These are phyloP conservation scores for Tylopilus rubrobrunneus DNA, from an alignment of 768 basidiomycete species.

Conservation along the genomic window DNA sequence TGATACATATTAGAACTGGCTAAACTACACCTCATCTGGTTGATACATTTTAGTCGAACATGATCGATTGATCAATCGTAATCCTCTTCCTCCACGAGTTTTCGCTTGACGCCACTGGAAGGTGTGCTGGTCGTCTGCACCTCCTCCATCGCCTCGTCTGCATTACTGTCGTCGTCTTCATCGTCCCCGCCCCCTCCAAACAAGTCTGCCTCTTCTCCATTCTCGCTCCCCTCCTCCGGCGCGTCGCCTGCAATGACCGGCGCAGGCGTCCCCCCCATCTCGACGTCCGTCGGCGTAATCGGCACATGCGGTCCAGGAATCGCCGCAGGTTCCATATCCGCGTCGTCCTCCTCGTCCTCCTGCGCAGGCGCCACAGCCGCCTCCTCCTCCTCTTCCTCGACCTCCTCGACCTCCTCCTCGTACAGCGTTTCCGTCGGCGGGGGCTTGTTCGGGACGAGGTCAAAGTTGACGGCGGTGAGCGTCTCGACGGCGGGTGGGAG, in stretches of 20 bases:
- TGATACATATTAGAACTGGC: slow-evolving; percentile 25
- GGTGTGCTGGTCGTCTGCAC: slow-evolving; percentile 51
- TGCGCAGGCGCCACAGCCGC: slow-evolving; percentile 20
- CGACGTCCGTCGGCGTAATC: slow-evolving; percentile 61
- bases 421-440: slow-evolving; percentile 73
- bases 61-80: slow-evolving; percentile 51
- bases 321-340: slow-evolving; percentile 67
- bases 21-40: slow-evolving; percentile 11
- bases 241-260: slow-evolving; percentile 33
- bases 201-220: slow-evolving; percentile 69
- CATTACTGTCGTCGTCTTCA: slow-evolving; percentile 57
- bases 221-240: slow-evolving; percentile 66
- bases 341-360: slow-evolving; percentile 56
- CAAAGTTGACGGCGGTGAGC: slow-evolving; percentile 79
- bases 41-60: background rate
- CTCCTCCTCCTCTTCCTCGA: slow-evolving; percentile 46
- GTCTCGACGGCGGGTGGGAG: slow-evolving; percentile 68
- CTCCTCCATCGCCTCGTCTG: slow-evolving; percentile 75
- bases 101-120: slow-evolving; percentile 69
- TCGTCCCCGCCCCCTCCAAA: slow-evolving; percentile 71
- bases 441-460: slow-evolving; percentile 80
- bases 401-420: slow-evolving; percentile 80
- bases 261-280: slow-evolving; percentile 39
- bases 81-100: slow-evolving; percentile 83
- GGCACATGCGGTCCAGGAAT: slow-evolving; percentile 37